Base-by-base conservation (phyloP, 345 rosid genomes). In the Aquilaria yunnanensis region DNA sequence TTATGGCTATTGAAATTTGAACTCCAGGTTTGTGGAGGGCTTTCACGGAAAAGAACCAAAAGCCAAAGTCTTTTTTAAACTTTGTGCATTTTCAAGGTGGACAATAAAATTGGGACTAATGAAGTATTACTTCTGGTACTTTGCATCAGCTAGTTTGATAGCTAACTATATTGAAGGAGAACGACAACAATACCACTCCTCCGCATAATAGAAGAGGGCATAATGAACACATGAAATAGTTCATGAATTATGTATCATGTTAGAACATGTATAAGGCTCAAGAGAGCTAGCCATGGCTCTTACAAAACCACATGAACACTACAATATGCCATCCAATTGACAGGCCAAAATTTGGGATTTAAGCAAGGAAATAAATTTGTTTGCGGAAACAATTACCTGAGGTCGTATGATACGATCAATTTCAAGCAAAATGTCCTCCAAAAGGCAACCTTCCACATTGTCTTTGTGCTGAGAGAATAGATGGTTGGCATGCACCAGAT, bases 351-450 rank as follows among this genome's bases (percentile, higher is more conserved):
- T 67, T 55, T 59, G 7, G 13, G 29, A 7, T 41, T 32, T 34
- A 4, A 53, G 41, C 13, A 54, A 34, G 51, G 57, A 48, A 12
- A 59, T 47, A n/a, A 64, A 37, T 47, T 61, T 13, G 37, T 47
- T 61, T 14, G 3, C 6, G 14, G 47, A 53, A 49, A 64, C 33
- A 60, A 9, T 37, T 82, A 91, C 97, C 96, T 82, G 86, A 60
- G 97, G 96, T 29, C 96, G 86, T 70, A 81, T 47, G 31, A 94
- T 71, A 41, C 87, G 91, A 74, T 94, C 99, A 86, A 94, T 88
- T 85, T 94, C 99, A 75, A 94, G 81, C 83, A 94, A 70, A 51
- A 88, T 73, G 70, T 86, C 96, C 78, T 94, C 97, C 61, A 90
- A 62, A 62, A 65, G 64, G 75, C 99, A 88, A 74, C 83, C 84